These are phyloP conservation scores for Geoglossum cookeanum DNA, from an alignment of 2,329 filamentous ascomycete genomes.

Conservation along the genomic window DNA sequence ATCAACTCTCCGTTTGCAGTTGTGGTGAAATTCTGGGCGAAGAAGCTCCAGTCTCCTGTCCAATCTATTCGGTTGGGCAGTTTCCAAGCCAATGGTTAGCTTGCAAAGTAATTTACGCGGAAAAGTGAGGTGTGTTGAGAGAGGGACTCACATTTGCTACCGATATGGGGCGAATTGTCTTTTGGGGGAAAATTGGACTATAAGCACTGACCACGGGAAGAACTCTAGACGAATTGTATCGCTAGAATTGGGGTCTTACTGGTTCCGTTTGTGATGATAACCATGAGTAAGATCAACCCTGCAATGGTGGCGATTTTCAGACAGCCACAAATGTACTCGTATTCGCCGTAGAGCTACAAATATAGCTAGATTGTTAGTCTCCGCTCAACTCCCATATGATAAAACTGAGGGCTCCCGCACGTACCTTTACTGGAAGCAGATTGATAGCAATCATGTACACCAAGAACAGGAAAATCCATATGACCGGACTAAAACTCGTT, in stretches of 20 bases:
- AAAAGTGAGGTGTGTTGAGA: background rate
- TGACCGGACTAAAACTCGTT: constrained; percentile 16
- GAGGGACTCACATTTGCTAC: background rate
- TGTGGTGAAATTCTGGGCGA: background rate
- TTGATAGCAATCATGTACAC: constrained; percentile 19
- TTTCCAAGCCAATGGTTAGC: background rate
- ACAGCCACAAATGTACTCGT: constrained; percentile 22
- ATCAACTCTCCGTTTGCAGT: background rate
- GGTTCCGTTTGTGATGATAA: constrained; percentile 16
- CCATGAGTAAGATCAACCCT: constrained; percentile 20
- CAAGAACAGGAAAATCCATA: constrained; percentile 22
- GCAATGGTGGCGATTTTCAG: constrained; percentile 21
- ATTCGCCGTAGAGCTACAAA: constrained; percentile 16
- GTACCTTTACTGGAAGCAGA: constrained; percentile 19
- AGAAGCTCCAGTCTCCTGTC: background rate
- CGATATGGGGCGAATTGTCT: background rate
- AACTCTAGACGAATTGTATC: constrained; percentile 14
- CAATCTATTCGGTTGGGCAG: background rate
- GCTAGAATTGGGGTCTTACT: constrained; percentile 8
- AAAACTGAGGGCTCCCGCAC: constrained; percentile 16
- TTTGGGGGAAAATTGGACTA: background rate
- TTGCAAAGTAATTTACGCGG: background rate
- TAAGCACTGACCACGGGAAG: background rate
- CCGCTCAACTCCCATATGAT: constrained; percentile 7
- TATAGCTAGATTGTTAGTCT: background rate